Percentiles rank a stretch among this genome's conserved stretches.
phyloP scores from a whole-genome alignment of 139 green algal genomes.

The Dunaliella sp. region DNA sequence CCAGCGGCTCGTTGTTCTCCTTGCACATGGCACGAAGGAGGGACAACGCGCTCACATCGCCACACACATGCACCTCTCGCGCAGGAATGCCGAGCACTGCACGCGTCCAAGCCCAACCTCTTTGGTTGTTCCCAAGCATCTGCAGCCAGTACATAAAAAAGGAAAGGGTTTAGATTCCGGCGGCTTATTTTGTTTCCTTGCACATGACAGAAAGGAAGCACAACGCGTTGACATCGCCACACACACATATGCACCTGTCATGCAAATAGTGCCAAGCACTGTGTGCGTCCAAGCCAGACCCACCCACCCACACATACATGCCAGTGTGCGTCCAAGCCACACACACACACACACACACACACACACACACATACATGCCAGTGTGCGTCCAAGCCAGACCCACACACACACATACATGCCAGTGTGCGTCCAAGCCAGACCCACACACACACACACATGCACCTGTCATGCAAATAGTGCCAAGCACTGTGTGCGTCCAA shows the following conservation, averaged over 20 bases:
- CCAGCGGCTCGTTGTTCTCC: slow-evolving; percentile 61
- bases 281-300: slow-evolving; percentile 92
- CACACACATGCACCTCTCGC: slow-evolving; percentile 90
- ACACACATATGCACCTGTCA: slow-evolving; percentile 84
- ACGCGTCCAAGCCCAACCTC: slow-evolving; percentile 90
- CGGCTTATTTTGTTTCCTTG: neutral
- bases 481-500: slow-evolving; percentile 87
- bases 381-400: slow-evolving; percentile 92
- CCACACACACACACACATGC: slow-evolving; percentile 70
- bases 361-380: slow-evolving; percentile 83
- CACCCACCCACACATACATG: neutral
- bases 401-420: slow-evolving; percentile 61
- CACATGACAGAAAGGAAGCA: neutral
- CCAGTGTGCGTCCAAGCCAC: too few species aligned
- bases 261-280: slow-evolving; percentile 74
- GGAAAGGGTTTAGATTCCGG: neutral
- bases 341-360: too few species aligned
- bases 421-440: slow-evolving; percentile 90
- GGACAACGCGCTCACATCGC: slow-evolving; percentile 74
- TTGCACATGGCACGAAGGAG: slow-evolving; percentile 64
- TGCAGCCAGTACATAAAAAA: slow-evolving; percentile 31
- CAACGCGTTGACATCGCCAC: neutral
- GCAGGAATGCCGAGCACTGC: slow-evolving; percentile 79
- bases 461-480: slow-evolving; percentile 78
- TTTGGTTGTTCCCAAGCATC: slow-evolving; percentile 80